Evolutionary conservation across 345 rosid genomes (phyloP), one percentile per base, ranked within the genome.

Genomic region (Hypericum perforatum): DNA sequence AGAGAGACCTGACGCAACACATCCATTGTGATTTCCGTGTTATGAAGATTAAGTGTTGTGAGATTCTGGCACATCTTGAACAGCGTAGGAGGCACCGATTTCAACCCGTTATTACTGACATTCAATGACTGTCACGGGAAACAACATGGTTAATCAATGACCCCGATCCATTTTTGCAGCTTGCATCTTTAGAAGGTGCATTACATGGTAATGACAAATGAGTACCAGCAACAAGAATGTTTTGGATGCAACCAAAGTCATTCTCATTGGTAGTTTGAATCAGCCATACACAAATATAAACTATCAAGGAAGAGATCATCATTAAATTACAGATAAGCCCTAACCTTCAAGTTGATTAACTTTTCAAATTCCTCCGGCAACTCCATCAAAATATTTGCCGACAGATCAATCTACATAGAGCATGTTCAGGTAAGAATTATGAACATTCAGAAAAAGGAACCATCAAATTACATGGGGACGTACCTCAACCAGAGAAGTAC

Each of bases 21-120:
- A 22, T 91, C 92, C 48, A 71, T 75, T 1, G 96, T 91, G 63
- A 87, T 75, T 72, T 87, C 92, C 0, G 98, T 85, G 70, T 87
- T 82, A 53, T 87, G 95, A 64, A 91, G 87, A 69, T 81, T 95
- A 53, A 91, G 67, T 13, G 89, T 82, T 43, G 92, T 68, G 51
- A 87, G 92, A 69, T 75, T 80, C 56, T 56, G 63, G 60, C 96
- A 87, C 59, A 39, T 65, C 68, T 78, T 82, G 67, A 91, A 81
- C 11, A 91, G 50, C 6, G 64, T 50, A 45, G 60, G 41, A 41
- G 96, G 98, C 11, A 91, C 80, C 37, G 71, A 61, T 52, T 68
- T 82, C 22, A 91, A 43, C 43, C 96, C 94, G 2, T 85, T 87
- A 53, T 91, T 91, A 58, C 81, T 43, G 5, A 91, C 67, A 67